Evolutionary conservation across 345 rosid species (phyloP).

Genomic region (Durio zibethinus): DNA sequence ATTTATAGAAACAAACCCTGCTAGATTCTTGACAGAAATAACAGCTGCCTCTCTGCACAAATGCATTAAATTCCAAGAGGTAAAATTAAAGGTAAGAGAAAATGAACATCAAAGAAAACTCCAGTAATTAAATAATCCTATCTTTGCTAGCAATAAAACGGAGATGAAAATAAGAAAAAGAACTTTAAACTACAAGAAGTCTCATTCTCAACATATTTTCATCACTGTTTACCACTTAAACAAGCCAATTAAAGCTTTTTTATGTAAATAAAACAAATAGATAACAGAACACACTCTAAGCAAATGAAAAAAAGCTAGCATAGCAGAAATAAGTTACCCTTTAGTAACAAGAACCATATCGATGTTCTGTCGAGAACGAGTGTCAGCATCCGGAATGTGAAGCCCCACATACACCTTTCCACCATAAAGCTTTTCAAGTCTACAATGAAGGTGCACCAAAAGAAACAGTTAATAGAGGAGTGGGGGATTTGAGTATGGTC

Average conservation of each 20-base stretch:
- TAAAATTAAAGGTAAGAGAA: neutral
- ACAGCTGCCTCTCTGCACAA: slow-evolving; percentile 61
- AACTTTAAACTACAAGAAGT: neutral
- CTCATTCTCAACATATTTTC: neutral
- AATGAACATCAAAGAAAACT: neutral
- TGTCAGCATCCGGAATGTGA: slow-evolving; percentile 84
- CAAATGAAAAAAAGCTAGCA: no score
- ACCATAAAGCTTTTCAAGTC: slow-evolving; percentile 80
- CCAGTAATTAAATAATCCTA: neutral
- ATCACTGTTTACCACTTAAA: neutral
- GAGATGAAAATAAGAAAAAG: neutral
- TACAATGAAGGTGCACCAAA: slow-evolving; percentile 14
- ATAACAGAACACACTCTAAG: neutral
- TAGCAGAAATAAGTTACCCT: no score
- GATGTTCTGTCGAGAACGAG: slow-evolving; percentile 64
- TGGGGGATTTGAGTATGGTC: neutral
- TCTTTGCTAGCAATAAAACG: neutral
- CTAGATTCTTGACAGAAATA: slow-evolving; percentile 67
- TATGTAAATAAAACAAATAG: no score
- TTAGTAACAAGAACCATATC: slow-evolving; percentile 68
- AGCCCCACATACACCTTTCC: slow-evolving; percentile 88
- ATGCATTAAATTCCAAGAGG: neutral
- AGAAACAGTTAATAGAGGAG: neutral
- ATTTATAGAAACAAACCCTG: slow-evolving; percentile 59
- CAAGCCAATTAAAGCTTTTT: neutral